Evolutionary conservation across 257 asterid species (phyloP), one percentile per base, ranked within the genome.

Genomic region (Knoxia roxburghii): DNA sequence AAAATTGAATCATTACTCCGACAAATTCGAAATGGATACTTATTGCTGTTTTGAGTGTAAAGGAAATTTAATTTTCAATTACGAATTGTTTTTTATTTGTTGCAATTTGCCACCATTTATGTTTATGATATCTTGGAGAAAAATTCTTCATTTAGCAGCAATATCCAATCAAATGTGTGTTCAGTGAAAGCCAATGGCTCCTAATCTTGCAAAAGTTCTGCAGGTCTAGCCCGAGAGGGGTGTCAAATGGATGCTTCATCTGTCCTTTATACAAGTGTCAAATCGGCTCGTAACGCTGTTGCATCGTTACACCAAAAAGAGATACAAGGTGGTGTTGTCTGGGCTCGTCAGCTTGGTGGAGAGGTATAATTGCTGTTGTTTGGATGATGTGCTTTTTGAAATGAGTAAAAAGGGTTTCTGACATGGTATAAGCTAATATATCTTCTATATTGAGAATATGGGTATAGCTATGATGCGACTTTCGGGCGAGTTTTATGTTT

Each of bases 331-430:
- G 81, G 80, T 65, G 72, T 74, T 67, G 85, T 94, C 69, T 94
- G 99, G 99, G 99, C 95, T 57, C 96, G 97, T 35, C 99, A 94
- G 73, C 95, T 87, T 78, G 99, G 99, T 33, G 99, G 99, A 82
- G 97, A 94, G 97, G 99, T 90, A 73, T 56, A 68, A 39, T 67
- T 11, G 13, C 27, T 30, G 51, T 72, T 60, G 53, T 67, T 75
- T 26, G 45, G 45, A 20, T 14, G 26, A 64, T 65, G 32, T 56
- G 29, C 18, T 12, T 64, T 60, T 68, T 61, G 24, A 37, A 55
- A 23, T 24, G 46, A 53, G 24, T 15, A 20, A 17, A 18, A 35
- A 52, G 8, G 21, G 48, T 40, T 61, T 61, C 45, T 41, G 24
- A 12, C 64, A 55, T 62, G 54, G 20, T 48, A 46, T 45, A 64